Conservation (phyloP, 768 basidiomycete species). For the Leccinellum luteum region DNA sequence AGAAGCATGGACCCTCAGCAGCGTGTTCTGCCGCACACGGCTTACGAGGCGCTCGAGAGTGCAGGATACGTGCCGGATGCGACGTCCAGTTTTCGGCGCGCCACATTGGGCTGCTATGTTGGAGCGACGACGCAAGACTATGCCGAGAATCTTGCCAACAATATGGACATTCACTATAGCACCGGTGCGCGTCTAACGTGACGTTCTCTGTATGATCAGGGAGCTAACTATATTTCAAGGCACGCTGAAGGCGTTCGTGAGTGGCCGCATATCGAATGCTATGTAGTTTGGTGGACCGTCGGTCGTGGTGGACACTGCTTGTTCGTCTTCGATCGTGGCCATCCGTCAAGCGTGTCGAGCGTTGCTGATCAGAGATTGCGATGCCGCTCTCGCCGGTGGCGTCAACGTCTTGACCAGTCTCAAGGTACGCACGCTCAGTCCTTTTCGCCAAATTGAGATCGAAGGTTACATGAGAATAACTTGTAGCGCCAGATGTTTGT, state of each 20-base stretch:
- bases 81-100: constrained; percentile 49
- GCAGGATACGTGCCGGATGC: constrained; percentile 66
- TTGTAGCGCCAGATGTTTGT: constrained; percentile 53
- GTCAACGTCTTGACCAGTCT: constrained; percentile 70
- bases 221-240: constrained; percentile 33
- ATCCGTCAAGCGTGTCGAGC: constrained; percentile 70
- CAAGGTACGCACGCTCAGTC: constrained; percentile 47
- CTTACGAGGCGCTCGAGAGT: constrained; percentile 66
- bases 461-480: constrained; percentile 3
- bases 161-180: constrained; percentile 69
- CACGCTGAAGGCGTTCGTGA: constrained; percentile 65
- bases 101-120: constrained; percentile 61
- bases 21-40: constrained; percentile 61
- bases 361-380: constrained; percentile 60
- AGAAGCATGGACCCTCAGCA: constrained; percentile 77
- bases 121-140: constrained; percentile 74
- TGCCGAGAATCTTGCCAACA: constrained; percentile 55
- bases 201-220: neutral
- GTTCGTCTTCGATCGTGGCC: constrained; percentile 68
- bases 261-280: constrained; percentile 68
- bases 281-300: constrained; percentile 71
- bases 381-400: constrained; percentile 70
- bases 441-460: neutral
- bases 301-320: constrained; percentile 70
- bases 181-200: constrained; percentile 44